Conservation (phyloP, 108 stramenopile species). For the Nitzschia sp. region DNA sequence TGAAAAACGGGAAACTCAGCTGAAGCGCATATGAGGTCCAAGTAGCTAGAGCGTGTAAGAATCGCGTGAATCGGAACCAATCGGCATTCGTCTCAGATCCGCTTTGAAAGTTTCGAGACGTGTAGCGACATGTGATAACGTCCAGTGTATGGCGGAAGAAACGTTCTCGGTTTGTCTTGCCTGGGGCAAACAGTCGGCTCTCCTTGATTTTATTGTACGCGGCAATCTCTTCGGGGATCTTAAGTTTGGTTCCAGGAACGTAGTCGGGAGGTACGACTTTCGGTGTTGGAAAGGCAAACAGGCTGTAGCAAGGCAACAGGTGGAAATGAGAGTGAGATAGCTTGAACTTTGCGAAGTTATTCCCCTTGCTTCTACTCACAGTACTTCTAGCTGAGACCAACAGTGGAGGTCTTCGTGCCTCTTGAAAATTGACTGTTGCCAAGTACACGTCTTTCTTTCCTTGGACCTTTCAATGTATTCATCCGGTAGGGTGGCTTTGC, state of each 20-base stretch:
- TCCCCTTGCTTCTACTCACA: slow-evolving; percentile 12
- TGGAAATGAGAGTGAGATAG: background rate
- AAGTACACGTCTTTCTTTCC: background rate
- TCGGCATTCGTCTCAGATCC: background rate
- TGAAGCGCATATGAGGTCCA: slow-evolving; percentile 22
- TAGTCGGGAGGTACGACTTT: slow-evolving; percentile 22
- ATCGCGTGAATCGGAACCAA: slow-evolving; percentile 15
- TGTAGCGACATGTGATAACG: background rate
- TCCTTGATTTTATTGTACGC: background rate
- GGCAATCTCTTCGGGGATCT: background rate
- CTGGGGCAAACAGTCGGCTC: background rate
- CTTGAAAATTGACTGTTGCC: slow-evolving; percentile 22
- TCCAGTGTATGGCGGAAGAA: slow-evolving; percentile 2
- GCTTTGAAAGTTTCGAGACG: background rate
- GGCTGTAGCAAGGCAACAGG: background rate
- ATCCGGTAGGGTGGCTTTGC: slow-evolving; percentile 11
- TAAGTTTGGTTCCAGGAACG: slow-evolving; percentile 9
- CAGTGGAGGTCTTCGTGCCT: slow-evolving; percentile 28
- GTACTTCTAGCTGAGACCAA: slow-evolving; percentile 43
- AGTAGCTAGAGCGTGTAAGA: slow-evolving; percentile 1
- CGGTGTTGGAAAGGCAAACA: slow-evolving; percentile 28
- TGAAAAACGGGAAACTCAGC: slow-evolving; percentile 13
- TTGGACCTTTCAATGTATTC: slow-evolving; percentile 3
- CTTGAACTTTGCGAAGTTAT: background rate
- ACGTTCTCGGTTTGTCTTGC: background rate